Percentiles rank a stretch among this genome's conserved stretches.
Conservation (phyloP, 2,329 filamentous ascomycete genomes). For the Fonsecaea monophora region DNA sequence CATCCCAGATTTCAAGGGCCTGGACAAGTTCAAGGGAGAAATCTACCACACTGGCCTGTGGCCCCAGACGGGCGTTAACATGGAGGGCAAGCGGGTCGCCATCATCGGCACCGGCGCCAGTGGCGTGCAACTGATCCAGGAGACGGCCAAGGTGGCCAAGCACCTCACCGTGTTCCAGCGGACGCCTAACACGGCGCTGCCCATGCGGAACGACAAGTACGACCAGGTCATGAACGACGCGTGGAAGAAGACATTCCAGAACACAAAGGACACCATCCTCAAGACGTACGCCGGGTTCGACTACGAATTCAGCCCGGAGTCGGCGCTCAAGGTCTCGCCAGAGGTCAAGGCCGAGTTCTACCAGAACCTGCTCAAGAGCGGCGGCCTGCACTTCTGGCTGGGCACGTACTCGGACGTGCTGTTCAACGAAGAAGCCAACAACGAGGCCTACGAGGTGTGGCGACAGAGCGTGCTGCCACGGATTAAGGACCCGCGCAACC, state of each 20-base stretch:
- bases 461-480: constrained; percentile 55
- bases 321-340: neutral
- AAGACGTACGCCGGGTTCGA: constrained; percentile 17
- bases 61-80: constrained; percentile 15
- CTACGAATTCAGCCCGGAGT: constrained; percentile 15
- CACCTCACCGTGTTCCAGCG: constrained; percentile 45
- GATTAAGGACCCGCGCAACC: constrained; percentile 57
- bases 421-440: constrained; percentile 2
- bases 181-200: constrained; percentile 44
- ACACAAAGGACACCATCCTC: constrained; percentile 14
- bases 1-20: constrained; percentile 42
- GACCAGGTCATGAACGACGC: neutral
- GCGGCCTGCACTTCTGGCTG: neutral
- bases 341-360: constrained; percentile 5
- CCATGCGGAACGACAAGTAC: neutral
- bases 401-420: constrained; percentile 2
- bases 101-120: constrained; percentile 29
- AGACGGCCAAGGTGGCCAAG: constrained; percentile 48
- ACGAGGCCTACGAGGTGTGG: constrained; percentile 50
- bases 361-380: neutral
- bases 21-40: constrained; percentile 41
- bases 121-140: constrained; percentile 25
- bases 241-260: constrained; percentile 7
- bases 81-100: constrained; percentile 26
- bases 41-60: constrained; percentile 42